Evolutionary conservation across 495 filamentous ascomycete species (phyloP).

Genomic region (Hypoxylon crocopeplum): DNA sequence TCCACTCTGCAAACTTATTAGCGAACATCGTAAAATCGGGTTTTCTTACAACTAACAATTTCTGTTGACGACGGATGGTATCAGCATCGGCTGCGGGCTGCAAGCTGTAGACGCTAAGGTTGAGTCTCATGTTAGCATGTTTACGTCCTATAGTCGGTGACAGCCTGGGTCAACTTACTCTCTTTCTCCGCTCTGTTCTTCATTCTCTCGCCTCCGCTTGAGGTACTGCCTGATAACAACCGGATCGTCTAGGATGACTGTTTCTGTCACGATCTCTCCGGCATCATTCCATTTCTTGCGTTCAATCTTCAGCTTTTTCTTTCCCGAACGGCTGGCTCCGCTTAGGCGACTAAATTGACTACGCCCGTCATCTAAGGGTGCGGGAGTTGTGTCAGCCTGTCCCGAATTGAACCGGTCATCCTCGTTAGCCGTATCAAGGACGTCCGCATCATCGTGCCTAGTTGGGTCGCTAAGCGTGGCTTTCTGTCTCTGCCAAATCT

Average conservation of each 20-base stretch:
- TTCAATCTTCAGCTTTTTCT: constrained; percentile 75
- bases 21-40: constrained; percentile 44
- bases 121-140: constrained; percentile 31
- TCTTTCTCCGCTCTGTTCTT: constrained; percentile 72
- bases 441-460: constrained; percentile 69
- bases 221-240: constrained; percentile 73
- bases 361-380: constrained; percentile 72
- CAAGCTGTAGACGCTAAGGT: constrained; percentile 53
- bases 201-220: constrained; percentile 58
- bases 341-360: constrained; percentile 87
- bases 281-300: constrained; percentile 66
- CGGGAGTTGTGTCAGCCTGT: constrained; percentile 48
- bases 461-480: constrained; percentile 67
- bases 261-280: constrained; percentile 65
- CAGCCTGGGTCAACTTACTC: too few species aligned
- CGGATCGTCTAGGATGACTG: constrained; percentile 72
- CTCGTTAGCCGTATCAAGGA: constrained; percentile 64
- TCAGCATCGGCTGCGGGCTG: constrained; percentile 79
- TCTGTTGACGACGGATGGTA: constrained; percentile 59
- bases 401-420: constrained; percentile 61
- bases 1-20: constrained; percentile 62
- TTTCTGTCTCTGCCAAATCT: constrained; percentile 90
- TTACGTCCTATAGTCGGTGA: background rate
- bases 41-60: constrained; percentile 54
- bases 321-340: constrained; percentile 68